Evolutionary conservation across 1,139 yeast genomes (phyloP), one percentile per base, ranked within the genome.

Genomic region (Candida sanyaensis): DNA sequence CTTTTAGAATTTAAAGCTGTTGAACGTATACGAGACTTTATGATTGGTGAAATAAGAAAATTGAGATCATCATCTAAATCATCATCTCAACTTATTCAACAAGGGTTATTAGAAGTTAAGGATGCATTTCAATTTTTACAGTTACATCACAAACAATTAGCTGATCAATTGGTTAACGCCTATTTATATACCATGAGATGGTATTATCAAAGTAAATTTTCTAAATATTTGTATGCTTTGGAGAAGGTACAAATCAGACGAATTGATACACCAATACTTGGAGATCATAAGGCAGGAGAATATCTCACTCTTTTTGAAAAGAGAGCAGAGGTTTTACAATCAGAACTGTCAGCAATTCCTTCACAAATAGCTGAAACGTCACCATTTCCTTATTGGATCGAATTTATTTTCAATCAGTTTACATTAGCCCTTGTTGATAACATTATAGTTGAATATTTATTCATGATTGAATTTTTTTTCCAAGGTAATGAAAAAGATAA

Each of bases 121-220:
- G 90, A 86, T 44, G 73, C 83, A 1, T 88, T 69, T 57, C 68
- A 68, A 2, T 91, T 88, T 54, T 64, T 93, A 33, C 64, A 71
- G 6, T 56, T 65, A 4, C 80, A 81, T 44, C 81, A 88, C 51
- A 75, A 78, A 4, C 77, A 82, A n/a, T 68, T 93, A 47, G 92
- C 96, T 0, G 62, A 71, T n/a, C 96, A 90, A 57, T 74, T 93
- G 40, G 78, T 83, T 50, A 78, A 80, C 57, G 98, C 97, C 0
- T 93, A 93, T 62, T 71, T 85, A 10, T 85, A 83, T 60, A 92
- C 98, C 2, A 91, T 92, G 90, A 76, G 80, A 58, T 93, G 99
- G 99, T 93, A 93, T 68, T 93, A 93, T 63, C 76, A 78, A 50
- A 78, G 87, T 46, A 80, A 88, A 55, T 92, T 93, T 62, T 84